These are phyloP conservation scores for Cystofilobasidium capitatum DNA, from an alignment of 768 basidiomycete species.

Conservation along the genomic window DNA sequence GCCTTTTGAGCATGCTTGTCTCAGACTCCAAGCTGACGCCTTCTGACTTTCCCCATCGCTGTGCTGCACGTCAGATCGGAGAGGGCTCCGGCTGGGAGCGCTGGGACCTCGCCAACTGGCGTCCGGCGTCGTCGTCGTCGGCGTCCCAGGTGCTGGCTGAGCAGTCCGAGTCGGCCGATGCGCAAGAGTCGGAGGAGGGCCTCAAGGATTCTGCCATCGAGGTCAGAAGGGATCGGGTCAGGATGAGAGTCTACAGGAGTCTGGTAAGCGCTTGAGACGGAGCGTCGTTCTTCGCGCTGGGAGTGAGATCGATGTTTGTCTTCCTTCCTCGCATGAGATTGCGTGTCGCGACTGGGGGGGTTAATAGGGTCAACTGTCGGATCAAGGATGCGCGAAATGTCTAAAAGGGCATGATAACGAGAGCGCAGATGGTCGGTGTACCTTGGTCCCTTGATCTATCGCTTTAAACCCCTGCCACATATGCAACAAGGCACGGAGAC, in stretches of 20 bases:
- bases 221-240: constrained; percentile 18
- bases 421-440: too few relatives aligned
- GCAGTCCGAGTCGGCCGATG: constrained; percentile 30
- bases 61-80: constrained; percentile 31
- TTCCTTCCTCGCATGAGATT: too few relatives aligned
- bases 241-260: constrained; percentile 13
- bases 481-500: too few relatives aligned
- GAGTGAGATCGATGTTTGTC: too few relatives aligned
- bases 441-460: too few relatives aligned
- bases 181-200: constrained; percentile 14
- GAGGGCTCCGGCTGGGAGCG: constrained; percentile 37
- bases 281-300: too few relatives aligned
- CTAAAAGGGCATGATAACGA: too few relatives aligned
- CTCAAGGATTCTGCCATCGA: constrained; percentile 17
- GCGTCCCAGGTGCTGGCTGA: constrained; percentile 29
- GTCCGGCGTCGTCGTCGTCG: constrained; percentile 28
- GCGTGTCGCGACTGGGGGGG: too few relatives aligned
- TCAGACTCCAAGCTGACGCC: constrained; percentile 1
- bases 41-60: not conserved
- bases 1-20: not conserved
- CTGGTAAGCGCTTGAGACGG: not conserved
- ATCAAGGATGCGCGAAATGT: too few relatives aligned
- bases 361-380: too few relatives aligned
- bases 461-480: too few relatives aligned
- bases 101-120: constrained; percentile 37